Conservation (phyloP, 2,329 filamentous ascomycete species). For the Nectriaceae sp. region DNA sequence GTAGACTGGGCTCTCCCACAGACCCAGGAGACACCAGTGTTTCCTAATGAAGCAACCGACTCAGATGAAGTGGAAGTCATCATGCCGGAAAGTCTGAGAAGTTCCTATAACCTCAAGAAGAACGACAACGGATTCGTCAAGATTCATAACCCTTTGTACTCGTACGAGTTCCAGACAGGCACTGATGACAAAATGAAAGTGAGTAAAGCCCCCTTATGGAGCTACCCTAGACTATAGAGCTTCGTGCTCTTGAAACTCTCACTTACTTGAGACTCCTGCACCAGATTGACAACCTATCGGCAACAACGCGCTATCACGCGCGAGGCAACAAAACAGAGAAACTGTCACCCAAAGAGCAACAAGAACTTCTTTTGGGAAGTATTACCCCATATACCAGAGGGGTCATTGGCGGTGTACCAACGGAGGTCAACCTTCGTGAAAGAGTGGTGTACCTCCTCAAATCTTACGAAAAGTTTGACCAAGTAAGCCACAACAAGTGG, state of each 20-base stretch:
- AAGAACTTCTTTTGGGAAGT: neutral
- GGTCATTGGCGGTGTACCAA: neutral
- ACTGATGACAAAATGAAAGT: slow-evolving; percentile 3
- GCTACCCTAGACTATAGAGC: neutral
- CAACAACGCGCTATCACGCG: slow-evolving; percentile 6
- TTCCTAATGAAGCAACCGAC: neutral
- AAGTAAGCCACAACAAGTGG: slow-evolving; percentile 2
- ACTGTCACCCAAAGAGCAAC: neutral
- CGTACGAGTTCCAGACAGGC: slow-evolving; percentile 2
- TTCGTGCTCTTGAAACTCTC: too few species aligned
- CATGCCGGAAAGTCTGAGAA: neutral
- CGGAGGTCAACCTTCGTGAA: slow-evolving; percentile 6
- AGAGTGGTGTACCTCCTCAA: slow-evolving; percentile 7
- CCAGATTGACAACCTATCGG: neutral
- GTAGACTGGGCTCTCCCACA: neutral
- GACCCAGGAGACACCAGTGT: neutral
- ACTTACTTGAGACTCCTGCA: neutral
- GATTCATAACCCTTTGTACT: slow-evolving; percentile 7
- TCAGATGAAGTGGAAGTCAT: neutral
- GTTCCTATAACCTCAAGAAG: neutral
- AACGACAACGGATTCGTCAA: neutral
- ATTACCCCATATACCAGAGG: slow-evolving; percentile 2
- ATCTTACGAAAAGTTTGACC: slow-evolving; percentile 4
- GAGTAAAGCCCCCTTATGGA: neutral
- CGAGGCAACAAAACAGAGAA: neutral